A percentile compares a stretch with the other conserved stretches of the same genome.
These are phyloP conservation scores for Candida bentonensis DNA, from an alignment of 805 yeast species.

Conservation along the genomic window DNA sequence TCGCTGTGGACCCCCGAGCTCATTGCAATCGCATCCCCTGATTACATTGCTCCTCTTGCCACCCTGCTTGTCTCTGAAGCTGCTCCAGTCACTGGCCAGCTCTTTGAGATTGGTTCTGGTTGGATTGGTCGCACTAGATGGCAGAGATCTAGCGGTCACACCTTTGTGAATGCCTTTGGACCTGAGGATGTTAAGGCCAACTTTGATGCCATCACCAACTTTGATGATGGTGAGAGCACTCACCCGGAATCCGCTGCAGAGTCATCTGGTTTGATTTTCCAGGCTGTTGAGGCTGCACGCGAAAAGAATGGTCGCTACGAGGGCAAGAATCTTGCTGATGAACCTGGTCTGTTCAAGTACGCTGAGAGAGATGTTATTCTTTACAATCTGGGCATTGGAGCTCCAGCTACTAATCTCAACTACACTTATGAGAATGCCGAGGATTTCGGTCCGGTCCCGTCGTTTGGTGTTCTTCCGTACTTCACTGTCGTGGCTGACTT, in stretches of 20 bases:
- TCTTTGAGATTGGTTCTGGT: constrained; percentile 91
- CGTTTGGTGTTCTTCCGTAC: constrained; percentile 81
- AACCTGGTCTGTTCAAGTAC: constrained; percentile 38
- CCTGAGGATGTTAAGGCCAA: constrained; percentile 62
- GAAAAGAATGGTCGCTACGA: constrained; percentile 32
- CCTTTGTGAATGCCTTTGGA: constrained; percentile 30
- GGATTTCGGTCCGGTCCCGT: constrained; percentile 75
- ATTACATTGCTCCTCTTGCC: constrained; percentile 81
- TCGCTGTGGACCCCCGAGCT: constrained; percentile 73
- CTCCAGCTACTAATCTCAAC: constrained; percentile 58
- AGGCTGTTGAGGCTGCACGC: constrained; percentile 29
- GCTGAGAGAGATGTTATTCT: constrained; percentile 60
- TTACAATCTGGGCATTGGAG: constrained; percentile 85
- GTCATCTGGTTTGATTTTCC: constrained; percentile 65
- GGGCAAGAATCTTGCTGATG: constrained; percentile 33
- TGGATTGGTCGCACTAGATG: constrained; percentile 93
- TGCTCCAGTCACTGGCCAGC: constrained; percentile 61
- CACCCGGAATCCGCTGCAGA: constrained; percentile 54
- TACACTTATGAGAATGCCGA: constrained; percentile 65
- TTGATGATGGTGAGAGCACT: constrained; percentile 38
- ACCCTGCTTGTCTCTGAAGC: constrained; percentile 66
- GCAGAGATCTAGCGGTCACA: constrained; percentile 75
- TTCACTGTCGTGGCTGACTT: constrained; percentile 53
- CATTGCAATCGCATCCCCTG: constrained; percentile 70
- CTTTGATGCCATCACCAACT: constrained; percentile 56